phyloP scores from a whole-genome alignment of 148 eudicot species.

The Dianthus caryophyllus region DNA sequence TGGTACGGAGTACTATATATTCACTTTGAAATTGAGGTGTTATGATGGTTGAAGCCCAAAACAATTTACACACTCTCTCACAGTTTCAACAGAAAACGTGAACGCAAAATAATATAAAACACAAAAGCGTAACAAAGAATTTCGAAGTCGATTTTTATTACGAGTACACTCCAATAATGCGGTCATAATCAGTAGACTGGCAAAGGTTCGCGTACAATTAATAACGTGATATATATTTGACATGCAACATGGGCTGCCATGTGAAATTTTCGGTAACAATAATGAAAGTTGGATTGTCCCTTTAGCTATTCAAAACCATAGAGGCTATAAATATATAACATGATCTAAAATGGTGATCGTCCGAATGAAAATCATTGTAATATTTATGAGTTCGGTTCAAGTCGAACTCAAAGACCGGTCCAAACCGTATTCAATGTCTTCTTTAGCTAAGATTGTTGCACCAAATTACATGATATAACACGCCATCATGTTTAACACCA shows the following conservation, averaged over 20 bases:
- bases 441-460: not conserved
- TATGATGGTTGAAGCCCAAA: too few relatives aligned
- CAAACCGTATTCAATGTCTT: not conserved
- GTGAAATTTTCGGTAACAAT: slow-evolving; percentile 5
- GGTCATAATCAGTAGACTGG: not conserved
- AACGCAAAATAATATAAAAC: too few relatives aligned
- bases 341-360: too few relatives aligned
- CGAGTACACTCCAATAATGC: not conserved
- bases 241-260: slow-evolving; percentile 11
- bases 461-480: not conserved
- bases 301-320: not conserved
- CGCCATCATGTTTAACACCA: not conserved
- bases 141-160: too few relatives aligned
- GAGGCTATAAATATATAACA: too few relatives aligned
- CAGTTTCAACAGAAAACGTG: too few relatives aligned
- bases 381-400: too few relatives aligned
- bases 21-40: too few relatives aligned
- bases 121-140: too few relatives aligned
- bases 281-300: not conserved
- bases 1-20: too few relatives aligned
- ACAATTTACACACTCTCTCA: too few relatives aligned
- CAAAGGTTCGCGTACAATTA: slow-evolving; percentile 5
- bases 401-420: not conserved
- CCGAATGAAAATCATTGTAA: too few relatives aligned
- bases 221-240: not conserved